Percentiles rank a stretch among this genome's conserved stretches.
phyloP scores from a whole-genome alignment of 495 filamentous ascomycete species.

The Cetradonia linearis region DNA sequence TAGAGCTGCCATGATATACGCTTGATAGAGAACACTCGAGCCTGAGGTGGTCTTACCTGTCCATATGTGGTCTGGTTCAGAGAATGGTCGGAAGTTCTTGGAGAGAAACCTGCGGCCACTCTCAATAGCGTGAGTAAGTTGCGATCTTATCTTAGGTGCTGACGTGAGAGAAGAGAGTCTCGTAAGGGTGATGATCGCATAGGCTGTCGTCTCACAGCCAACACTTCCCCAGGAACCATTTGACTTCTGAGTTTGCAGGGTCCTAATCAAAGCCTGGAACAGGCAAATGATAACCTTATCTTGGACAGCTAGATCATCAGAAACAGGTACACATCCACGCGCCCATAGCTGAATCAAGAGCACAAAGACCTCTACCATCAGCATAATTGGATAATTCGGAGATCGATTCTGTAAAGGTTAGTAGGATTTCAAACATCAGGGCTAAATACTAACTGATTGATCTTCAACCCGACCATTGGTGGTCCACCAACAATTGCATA shows the following conservation, averaged over 20 bases:
- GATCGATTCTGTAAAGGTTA: conserved; percentile 9
- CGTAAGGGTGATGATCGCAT: conserved; percentile 12
- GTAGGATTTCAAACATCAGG: neutral
- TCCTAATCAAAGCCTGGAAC: conserved; percentile 20
- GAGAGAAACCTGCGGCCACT: conserved; percentile 13
- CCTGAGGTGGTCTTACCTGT: conserved; percentile 18
- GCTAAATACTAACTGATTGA: conserved; percentile 1
- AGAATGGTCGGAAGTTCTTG: conserved; percentile 10
- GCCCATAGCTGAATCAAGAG: conserved; percentile 17
- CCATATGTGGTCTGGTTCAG: conserved; percentile 21
- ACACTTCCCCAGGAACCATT: conserved; percentile 20
- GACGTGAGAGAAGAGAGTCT: conserved; percentile 17
- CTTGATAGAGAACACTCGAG: conserved; percentile 14
- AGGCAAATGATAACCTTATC: conserved; percentile 22
- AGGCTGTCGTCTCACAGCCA: conserved; percentile 19
- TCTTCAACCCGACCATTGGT: conserved; percentile 19
- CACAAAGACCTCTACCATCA: conserved; percentile 20
- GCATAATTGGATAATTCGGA: conserved; percentile 17
- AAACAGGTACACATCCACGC: conserved; percentile 12
- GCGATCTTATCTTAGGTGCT: conserved; percentile 16
- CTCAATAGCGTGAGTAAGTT: conserved; percentile 15
- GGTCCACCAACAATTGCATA: conserved; percentile 21
- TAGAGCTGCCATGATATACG: conserved; percentile 20
- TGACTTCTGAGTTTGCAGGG: conserved; percentile 15
- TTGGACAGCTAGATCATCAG: conserved; percentile 14